These are phyloP conservation scores for Colletotrichum shisoi DNA, from an alignment of 2,329 filamentous ascomycete species.

Conservation along the genomic window DNA sequence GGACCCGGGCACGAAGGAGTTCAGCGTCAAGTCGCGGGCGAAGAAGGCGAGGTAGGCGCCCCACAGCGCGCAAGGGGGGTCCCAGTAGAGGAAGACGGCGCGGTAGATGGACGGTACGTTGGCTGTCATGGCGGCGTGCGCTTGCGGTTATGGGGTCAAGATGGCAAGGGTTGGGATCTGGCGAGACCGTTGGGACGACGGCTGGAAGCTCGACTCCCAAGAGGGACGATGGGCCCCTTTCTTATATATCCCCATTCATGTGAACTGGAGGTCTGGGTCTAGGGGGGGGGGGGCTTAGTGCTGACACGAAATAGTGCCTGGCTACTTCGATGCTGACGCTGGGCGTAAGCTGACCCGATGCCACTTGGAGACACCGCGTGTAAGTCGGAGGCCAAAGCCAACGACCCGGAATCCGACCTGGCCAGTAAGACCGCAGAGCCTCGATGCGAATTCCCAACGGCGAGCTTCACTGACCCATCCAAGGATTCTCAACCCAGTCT, in stretches of 20 bases:
- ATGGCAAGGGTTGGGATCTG: too few species aligned
- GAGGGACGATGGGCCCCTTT: neutral
- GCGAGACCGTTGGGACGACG: too few species aligned
- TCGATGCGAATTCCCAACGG: too few species aligned
- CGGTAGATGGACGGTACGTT: conserved; percentile 33
- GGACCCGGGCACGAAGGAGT: conserved; percentile 29
- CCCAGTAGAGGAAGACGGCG: conserved; percentile 42
- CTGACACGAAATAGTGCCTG: neutral
- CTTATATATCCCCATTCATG: neutral
- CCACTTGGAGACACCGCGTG: neutral
- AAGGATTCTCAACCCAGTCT: too few species aligned
- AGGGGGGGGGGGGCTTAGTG: neutral
- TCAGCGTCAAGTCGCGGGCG: conserved; percentile 33
- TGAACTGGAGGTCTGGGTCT: too few species aligned
- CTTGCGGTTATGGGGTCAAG: too few species aligned
- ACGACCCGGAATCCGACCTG: too few species aligned
- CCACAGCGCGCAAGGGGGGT: conserved; percentile 41
- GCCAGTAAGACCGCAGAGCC: too few species aligned
- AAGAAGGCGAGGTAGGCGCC: conserved; percentile 41
- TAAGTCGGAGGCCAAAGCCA: too few species aligned
- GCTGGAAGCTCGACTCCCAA: neutral
- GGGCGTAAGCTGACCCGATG: neutral
- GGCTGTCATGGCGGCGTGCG: conserved; percentile 1
- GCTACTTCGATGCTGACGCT: neutral
- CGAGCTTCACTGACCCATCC: too few species aligned